Conservation (phyloP, 176 grass and related monocot species). For the Triticum dicoccoides region DNA sequence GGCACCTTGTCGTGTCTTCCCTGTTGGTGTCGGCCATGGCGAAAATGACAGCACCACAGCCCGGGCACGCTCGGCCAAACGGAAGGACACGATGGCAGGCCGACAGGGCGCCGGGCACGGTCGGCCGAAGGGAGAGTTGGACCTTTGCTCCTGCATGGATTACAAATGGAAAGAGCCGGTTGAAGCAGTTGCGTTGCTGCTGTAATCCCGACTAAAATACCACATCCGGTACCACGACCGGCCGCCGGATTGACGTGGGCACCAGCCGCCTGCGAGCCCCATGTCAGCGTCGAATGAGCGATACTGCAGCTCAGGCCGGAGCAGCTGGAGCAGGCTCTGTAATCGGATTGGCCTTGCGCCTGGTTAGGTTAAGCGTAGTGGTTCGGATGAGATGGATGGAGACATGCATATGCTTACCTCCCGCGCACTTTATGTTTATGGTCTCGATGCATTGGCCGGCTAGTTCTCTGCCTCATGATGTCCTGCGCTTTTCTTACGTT, state of each 20-base stretch:
- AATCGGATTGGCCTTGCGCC: not conserved
- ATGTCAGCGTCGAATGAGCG: not conserved
- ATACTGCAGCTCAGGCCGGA: not conserved
- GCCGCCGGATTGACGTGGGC: too few species aligned
- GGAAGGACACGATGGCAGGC: too few species aligned
- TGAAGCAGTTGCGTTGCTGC: not conserved
- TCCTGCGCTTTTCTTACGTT: too few species aligned
- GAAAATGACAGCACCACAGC: not conserved
- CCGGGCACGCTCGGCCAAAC: too few species aligned
- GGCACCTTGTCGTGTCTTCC: not conserved
- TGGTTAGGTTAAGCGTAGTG: not conserved
- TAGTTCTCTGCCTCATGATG: not conserved
- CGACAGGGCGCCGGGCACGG: not conserved
- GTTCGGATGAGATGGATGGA: not conserved
- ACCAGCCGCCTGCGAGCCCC: not conserved
- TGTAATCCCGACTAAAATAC: not conserved
- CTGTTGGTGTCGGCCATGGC: not conserved
- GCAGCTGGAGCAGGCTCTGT: too few species aligned
- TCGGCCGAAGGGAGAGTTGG: too few species aligned
- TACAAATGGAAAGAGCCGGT: not conserved
- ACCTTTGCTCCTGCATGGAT: not conserved
- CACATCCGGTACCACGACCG: not conserved
- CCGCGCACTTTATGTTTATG: not conserved
- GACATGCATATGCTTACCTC: not conserved
- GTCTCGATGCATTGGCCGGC: not conserved